phyloP scores from a whole-genome alignment of 2,329 filamentous ascomycete species.

The Aureobasidium sp. region DNA sequence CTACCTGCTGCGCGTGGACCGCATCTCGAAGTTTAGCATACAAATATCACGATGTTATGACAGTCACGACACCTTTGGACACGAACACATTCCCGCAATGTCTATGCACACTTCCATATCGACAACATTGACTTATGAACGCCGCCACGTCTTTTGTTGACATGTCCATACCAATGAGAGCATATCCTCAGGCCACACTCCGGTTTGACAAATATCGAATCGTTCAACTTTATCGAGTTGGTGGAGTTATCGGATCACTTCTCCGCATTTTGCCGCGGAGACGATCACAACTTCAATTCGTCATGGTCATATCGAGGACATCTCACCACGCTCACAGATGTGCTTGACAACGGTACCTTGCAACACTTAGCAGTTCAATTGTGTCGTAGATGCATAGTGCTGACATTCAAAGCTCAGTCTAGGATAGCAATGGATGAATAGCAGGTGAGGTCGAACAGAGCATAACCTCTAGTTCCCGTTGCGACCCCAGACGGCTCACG shows the following conservation, averaged over 20 bases:
- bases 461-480: constrained; percentile 1
- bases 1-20: not conserved
- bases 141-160: too few relatives aligned
- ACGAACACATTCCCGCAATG: not conserved
- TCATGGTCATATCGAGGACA: not conserved
- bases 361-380: not conserved
- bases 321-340: not conserved
- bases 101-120: not conserved
- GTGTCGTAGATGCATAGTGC: too few relatives aligned
- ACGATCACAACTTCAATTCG: not conserved
- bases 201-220: not conserved
- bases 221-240: not conserved
- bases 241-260: not conserved
- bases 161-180: too few relatives aligned
- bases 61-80: not conserved
- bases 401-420: not conserved
- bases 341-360: not conserved
- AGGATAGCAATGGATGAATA: not conserved
- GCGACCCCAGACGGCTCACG: not conserved
- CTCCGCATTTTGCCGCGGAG: not conserved
- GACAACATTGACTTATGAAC: not conserved
- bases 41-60: too few relatives aligned
- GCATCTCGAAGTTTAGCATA: too few relatives aligned
- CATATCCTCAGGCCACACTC: not conserved
- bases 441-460: not conserved